Evolutionary conservation across 73 alveolate genomes (phyloP).

Genomic region (Diophrys appendiculata): DNA sequence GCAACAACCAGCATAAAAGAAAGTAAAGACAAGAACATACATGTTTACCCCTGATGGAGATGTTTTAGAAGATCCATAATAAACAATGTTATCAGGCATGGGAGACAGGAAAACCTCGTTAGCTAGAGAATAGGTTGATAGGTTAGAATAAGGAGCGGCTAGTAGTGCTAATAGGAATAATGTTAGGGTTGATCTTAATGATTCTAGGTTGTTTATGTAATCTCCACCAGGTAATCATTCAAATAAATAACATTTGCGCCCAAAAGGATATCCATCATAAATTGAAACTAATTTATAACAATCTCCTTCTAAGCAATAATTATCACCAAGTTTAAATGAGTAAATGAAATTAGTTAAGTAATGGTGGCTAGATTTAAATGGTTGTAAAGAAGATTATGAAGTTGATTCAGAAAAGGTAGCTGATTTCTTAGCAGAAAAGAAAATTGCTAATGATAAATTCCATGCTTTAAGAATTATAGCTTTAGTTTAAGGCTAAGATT

Average conservation of each 20-base stretch:
- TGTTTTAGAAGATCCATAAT: background rate
- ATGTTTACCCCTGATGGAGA: background rate
- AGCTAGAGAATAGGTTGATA: too few species aligned
- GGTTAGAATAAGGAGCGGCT: too few species aligned
- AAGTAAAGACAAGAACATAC: background rate
- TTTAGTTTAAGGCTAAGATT: background rate
- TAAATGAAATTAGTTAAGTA: slow-evolving; percentile 51
- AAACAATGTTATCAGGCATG: background rate
- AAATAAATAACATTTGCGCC: too few species aligned
- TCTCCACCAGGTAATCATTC: too few species aligned
- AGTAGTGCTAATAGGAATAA: too few species aligned
- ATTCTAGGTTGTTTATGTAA: too few species aligned
- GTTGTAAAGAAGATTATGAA: slow-evolving; percentile 22
- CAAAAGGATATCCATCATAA: background rate
- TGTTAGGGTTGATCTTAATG: too few species aligned
- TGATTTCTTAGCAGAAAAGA: slow-evolving; percentile 48
- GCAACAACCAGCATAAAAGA: background rate
- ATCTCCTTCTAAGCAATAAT: background rate
- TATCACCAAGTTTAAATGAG: slow-evolving; percentile 37
- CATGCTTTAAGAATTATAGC: background rate
- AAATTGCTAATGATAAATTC: slow-evolving; percentile 42
- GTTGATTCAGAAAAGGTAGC: slow-evolving; percentile 28
- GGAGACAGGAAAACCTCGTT: slow-evolving; percentile 7
- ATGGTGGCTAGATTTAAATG: slow-evolving; percentile 59
- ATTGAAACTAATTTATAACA: background rate